These are phyloP conservation scores for Penicillium sp. DNA, from an alignment of 2,329 filamentous ascomycete species.

Conservation along the genomic window DNA sequence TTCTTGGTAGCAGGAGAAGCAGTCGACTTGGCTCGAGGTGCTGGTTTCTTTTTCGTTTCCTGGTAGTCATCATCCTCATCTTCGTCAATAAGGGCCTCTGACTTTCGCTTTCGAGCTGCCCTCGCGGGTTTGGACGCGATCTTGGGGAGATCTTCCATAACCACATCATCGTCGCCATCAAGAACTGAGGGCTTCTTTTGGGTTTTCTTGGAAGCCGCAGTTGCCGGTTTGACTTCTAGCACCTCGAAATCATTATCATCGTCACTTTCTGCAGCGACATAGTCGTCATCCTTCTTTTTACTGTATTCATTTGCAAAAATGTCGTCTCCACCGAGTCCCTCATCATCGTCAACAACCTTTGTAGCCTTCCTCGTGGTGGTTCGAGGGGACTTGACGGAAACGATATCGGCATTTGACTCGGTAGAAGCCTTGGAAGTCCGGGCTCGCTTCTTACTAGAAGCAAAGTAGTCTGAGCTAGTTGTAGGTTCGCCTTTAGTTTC, in stretches of 20 bases:
- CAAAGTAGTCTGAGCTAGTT: conserved; percentile 67
- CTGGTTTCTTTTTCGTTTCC: conserved; percentile 61
- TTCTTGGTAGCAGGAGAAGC: conserved; percentile 44
- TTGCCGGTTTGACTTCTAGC: conserved; percentile 63
- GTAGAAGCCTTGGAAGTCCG: conserved; percentile 42
- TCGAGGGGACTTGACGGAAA: conserved; percentile 21
- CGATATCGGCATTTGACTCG: conserved; percentile 7
- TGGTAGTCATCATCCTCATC: conserved; percentile 59
- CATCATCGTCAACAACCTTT: conserved; percentile 62
- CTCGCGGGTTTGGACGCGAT: conserved; percentile 49
- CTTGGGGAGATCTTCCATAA: conserved; percentile 56
- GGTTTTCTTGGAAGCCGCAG: conserved; percentile 51
- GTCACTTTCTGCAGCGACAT: conserved; percentile 65
- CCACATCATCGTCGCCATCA: conserved; percentile 46
- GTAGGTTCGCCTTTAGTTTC: conserved; percentile 59
- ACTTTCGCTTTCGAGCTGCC: conserved; percentile 59
- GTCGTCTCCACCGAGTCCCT: conserved; percentile 70
- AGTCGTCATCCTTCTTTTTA: conserved; percentile 66
- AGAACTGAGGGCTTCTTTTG: conserved; percentile 38
- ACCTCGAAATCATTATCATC: conserved; percentile 67
- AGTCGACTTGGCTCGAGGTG: conserved; percentile 39
- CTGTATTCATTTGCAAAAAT: conserved; percentile 77
- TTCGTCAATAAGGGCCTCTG: conserved; percentile 57
- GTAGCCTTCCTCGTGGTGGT: conserved; percentile 40
- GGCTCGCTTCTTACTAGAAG: conserved; percentile 59